Evolutionary conservation across 805 yeast species (phyloP).

Genomic region (Starmerella stellata): DNA sequence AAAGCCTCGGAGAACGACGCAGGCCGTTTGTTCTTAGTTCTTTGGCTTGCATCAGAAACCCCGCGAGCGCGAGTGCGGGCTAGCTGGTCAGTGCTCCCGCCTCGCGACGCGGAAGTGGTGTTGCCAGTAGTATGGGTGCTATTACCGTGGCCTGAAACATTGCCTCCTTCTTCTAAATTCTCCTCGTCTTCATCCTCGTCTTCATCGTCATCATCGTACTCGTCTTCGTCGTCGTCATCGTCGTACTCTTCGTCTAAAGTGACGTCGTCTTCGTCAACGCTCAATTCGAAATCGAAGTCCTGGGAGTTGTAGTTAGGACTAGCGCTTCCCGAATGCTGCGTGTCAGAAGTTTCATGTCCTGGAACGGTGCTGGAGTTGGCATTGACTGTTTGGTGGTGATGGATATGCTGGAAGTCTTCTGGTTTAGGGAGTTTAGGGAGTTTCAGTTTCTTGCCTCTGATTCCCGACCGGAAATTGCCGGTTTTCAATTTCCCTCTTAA

Average conservation of each 20-base stretch:
- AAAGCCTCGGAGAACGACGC: conserved; percentile 23
- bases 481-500: conserved; percentile 43
- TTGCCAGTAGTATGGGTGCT: neutral
- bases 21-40: neutral
- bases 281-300: conserved; percentile 1
- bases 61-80: neutral
- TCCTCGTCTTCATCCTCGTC: conserved; percentile 1
- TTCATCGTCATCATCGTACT: neutral
- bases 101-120: neutral
- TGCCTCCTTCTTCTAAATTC: too few relatives aligned
- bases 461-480: conserved; percentile 2
- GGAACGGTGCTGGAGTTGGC: conserved; percentile 1
- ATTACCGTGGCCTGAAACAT: neutral
- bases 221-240: conserved; percentile 1
- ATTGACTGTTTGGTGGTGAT: conserved; percentile 3
- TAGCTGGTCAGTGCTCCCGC: neutral
- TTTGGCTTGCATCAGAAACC: too few relatives aligned
- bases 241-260: conserved; percentile 1
- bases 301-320: neutral
- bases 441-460: conserved; percentile 20
- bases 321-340: neutral
- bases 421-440: conserved; percentile 29
- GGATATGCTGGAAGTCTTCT: neutral
- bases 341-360: neutral
- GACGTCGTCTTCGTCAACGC: neutral